Conservation (phyloP, 805 yeast genomes). For the Metschnikowia baotianmanensis region DNA sequence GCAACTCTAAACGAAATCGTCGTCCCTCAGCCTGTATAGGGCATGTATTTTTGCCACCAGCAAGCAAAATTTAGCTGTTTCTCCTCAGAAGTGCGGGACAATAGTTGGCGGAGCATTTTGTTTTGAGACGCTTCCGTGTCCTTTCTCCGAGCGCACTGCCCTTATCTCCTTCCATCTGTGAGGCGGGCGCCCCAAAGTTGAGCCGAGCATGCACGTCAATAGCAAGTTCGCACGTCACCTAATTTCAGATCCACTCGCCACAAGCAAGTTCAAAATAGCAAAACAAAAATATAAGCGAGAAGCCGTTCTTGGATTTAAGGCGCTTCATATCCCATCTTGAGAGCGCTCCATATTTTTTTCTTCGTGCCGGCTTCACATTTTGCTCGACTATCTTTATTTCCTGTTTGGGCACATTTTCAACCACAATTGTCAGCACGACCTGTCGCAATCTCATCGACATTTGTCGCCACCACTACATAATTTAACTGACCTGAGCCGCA, state of each 20-base stretch:
- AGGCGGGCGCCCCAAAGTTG: background rate
- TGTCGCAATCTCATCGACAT: conserved; percentile 6
- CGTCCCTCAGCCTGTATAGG: too few species aligned
- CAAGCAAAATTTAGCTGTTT: background rate
- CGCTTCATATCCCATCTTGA: too few species aligned
- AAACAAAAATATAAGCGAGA: background rate
- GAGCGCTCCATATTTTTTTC: too few species aligned
- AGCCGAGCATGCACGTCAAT: conserved; percentile 3
- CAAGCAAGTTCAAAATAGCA: background rate
- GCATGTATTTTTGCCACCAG: conserved; percentile 3
- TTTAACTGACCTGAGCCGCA: conserved; percentile 5
- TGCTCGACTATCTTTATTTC: background rate
- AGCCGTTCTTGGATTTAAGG: too few species aligned
- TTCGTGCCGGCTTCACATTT: too few species aligned
- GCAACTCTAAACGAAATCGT: background rate
- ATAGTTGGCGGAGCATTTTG: background rate
- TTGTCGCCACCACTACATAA: conserved; percentile 3
- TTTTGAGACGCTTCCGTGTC: conserved; percentile 3
- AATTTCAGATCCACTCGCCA: background rate
- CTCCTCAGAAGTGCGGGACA: background rate
- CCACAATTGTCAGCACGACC: conserved; percentile 3
- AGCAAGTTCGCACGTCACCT: conserved; percentile 7
- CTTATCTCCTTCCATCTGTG: conserved; percentile 1
- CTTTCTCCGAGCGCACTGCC: conserved; percentile 2
- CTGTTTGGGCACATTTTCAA: background rate